Evolutionary conservation across 805 yeast genomes (phyloP).

Genomic region (Lipomyces starkeyi): DNA sequence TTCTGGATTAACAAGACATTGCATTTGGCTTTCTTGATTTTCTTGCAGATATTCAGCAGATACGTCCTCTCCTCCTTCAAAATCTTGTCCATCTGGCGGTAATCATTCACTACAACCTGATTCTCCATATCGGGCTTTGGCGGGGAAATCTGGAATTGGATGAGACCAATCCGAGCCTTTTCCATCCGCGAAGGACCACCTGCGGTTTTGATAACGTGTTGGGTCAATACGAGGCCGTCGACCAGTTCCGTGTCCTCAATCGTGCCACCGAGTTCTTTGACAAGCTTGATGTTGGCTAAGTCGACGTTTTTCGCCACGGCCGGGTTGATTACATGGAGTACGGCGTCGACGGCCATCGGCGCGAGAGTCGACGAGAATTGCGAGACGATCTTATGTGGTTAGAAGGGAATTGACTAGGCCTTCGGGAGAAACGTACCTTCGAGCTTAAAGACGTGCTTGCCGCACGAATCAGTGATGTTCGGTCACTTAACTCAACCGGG

Average conservation of each 20-base stretch:
- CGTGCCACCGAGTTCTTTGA: slow-evolving; percentile 96
- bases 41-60: slow-evolving; percentile 90
- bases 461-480: slow-evolving; percentile 84
- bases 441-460: slow-evolving; percentile 94
- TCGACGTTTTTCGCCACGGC: slow-evolving; percentile 73
- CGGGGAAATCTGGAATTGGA: slow-evolving; percentile 94
- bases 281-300: slow-evolving; percentile 81
- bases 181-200: slow-evolving; percentile 96
- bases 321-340: slow-evolving; percentile 72
- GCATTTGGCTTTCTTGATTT: slow-evolving; percentile 95
- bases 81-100: slow-evolving; percentile 98
- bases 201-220: slow-evolving; percentile 83
- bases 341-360: slow-evolving; percentile 94
- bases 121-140: slow-evolving; percentile 98
- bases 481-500: slow-evolving; percentile 76
- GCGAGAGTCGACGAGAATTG: slow-evolving; percentile 86
- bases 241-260: slow-evolving; percentile 94
- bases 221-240: slow-evolving; percentile 93
- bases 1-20: slow-evolving; percentile 89
- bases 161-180: slow-evolving; percentile 86
- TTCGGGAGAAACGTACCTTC: slow-evolving; percentile 50
- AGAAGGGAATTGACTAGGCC: background rate
- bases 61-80: slow-evolving; percentile 97
- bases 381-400: slow-evolving; percentile 65
- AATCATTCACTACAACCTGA: slow-evolving; percentile 95